phyloP scores from a whole-genome alignment of 257 asterid genomes.

The Capsicum baccatum region DNA sequence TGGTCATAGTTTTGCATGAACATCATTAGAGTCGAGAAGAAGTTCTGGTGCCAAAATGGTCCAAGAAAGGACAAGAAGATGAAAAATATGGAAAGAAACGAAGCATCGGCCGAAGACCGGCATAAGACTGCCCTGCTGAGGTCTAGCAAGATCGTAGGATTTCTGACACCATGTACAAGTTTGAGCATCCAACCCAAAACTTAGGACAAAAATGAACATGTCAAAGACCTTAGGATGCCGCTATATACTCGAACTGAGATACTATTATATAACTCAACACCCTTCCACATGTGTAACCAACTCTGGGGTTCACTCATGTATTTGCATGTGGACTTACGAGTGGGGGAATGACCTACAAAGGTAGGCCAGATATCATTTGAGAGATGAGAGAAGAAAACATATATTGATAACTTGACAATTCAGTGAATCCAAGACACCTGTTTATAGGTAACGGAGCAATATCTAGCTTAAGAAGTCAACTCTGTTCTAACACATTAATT shows the following conservation, averaged over 20 bases:
- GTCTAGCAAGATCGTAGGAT: too few species aligned
- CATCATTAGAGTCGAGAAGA: not conserved
- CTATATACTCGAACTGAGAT: not conserved
- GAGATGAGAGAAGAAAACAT: not conserved
- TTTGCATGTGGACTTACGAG: slow-evolving; percentile 13
- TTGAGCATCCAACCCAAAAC: slow-evolving; percentile 10
- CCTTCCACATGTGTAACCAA: not conserved
- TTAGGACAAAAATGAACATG: not conserved
- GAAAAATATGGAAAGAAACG: not conserved
- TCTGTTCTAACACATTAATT: not conserved
- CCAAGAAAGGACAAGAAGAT: not conserved
- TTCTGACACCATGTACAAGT: not conserved
- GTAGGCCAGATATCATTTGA: not conserved
- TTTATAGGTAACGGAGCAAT: not conserved
- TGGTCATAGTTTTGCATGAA: too few species aligned
- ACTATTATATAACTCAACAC: not conserved
- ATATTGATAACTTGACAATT: slow-evolving; percentile 1
- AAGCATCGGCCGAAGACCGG: not conserved
- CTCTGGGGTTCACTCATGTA: slow-evolving; percentile 11
- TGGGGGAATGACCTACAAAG: slow-evolving; percentile 23
- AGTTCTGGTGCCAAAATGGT: slow-evolving; percentile 8
- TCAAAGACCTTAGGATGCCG: not conserved
- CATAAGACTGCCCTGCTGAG: not conserved
- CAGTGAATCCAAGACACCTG: not conserved
- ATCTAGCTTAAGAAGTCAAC: too few species aligned